These are phyloP conservation scores for Drechmeria coniospora DNA, from an alignment of 2,329 filamentous ascomycete species.

Conservation along the genomic window DNA sequence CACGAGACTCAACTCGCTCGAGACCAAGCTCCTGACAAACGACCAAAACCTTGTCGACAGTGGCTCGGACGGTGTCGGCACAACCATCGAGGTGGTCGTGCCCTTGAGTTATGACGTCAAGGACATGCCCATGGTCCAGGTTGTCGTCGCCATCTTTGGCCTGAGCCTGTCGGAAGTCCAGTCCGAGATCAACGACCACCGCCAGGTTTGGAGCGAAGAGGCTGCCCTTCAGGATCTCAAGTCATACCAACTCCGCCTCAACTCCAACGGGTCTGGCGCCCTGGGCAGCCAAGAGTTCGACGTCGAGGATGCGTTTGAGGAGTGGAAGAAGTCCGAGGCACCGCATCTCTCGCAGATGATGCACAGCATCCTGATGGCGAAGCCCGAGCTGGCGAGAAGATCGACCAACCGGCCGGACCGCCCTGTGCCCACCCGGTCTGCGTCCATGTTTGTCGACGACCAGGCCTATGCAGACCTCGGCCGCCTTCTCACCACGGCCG, in stretches of 20 bases:
- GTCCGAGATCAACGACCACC: slow-evolving; percentile 71
- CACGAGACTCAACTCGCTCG: slow-evolving; percentile 61
- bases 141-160: slow-evolving; percentile 75
- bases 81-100: slow-evolving; percentile 63
- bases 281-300: slow-evolving; percentile 80
- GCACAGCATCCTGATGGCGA: slow-evolving; percentile 72
- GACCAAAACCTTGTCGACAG: slow-evolving; percentile 60
- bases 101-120: slow-evolving; percentile 85
- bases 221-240: slow-evolving; percentile 85
- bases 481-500: slow-evolving; percentile 32
- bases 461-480: slow-evolving; percentile 37
- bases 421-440: slow-evolving; percentile 35
- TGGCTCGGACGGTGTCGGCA: slow-evolving; percentile 18
- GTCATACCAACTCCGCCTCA: slow-evolving; percentile 79
- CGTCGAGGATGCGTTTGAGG: slow-evolving; percentile 69
- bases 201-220: slow-evolving; percentile 75
- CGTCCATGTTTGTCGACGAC: slow-evolving; percentile 30
- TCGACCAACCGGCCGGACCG: slow-evolving; percentile 45
- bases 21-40: slow-evolving; percentile 86
- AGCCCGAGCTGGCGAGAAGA: slow-evolving; percentile 70
- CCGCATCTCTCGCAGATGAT: slow-evolving; percentile 87
- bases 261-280: slow-evolving; percentile 61
- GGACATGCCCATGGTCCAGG: slow-evolving; percentile 88
- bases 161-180: slow-evolving; percentile 68
- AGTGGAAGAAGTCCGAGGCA: slow-evolving; percentile 82